Evolutionary conservation across 116 monocot genomes (phyloP), one percentile per base, ranked within the genome.

Genomic region (Cymodocea nodosa): DNA sequence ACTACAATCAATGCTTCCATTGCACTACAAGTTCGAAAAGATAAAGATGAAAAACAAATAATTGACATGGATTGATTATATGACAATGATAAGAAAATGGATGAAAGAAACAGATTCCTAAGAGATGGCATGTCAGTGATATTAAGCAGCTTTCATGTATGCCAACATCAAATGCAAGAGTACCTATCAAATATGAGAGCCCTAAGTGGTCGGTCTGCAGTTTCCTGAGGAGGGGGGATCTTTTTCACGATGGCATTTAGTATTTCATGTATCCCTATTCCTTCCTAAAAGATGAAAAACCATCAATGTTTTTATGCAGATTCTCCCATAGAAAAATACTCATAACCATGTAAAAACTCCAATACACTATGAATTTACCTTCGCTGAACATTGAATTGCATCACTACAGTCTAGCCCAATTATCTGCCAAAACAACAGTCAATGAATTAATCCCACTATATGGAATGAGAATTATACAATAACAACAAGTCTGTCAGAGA

Each of bases 161-260:
- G 20, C 68, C 14, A 53, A 18, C 58, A 51, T 69, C 24, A 69
- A 66, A 52, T 34, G 11, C 64, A 64, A 51, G 39, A 36, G 15
- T 71, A 94, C 94, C 94, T 94, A 76, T 94, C 90, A 82, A 95
- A 95, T 77, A 95, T 90, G 54, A 95, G 87, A 68, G 95, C 95
- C 69, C 95, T 85, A 52, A 95, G 71, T 25, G 91, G 91, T 54
- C 53, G 75, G 55, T 66, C 68, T 51, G 85, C 83, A 68, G 85
- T 85, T 68, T 87, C 76, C 70, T 82, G 79, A 16, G 97, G 97
- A 34, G 97, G 82, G 20, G 97, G 91, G 53, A 97, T 75, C 50
- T 59, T 81, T 62, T 69, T 81, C 44, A 97, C 78, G 44, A 97
- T 87, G 20, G 90, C 81, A 80, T 58, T 75, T 24, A 97, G 67